Evolutionary conservation across 495 filamentous ascomycete genomes (phyloP).

Genomic region (Neurospora sp.): DNA sequence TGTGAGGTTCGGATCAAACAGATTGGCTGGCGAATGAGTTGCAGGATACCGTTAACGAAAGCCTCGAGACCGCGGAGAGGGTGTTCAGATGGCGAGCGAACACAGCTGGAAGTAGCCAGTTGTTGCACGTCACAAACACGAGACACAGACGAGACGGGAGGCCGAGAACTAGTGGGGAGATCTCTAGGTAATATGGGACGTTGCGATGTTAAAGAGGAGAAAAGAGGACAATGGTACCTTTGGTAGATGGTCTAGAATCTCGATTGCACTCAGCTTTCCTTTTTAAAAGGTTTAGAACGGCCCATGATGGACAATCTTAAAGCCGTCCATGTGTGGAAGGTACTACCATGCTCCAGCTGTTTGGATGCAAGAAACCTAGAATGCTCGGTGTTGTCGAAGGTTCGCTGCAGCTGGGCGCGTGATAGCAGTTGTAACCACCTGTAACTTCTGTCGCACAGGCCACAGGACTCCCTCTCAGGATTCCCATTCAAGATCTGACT

Average conservation of each 20-base stretch:
- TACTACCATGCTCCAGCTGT: background rate
- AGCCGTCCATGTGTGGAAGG: background rate
- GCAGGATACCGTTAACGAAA: background rate
- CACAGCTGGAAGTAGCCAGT: constrained; percentile 1
- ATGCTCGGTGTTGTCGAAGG: background rate
- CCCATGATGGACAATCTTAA: background rate
- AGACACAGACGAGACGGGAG: background rate
- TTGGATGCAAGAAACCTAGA: background rate
- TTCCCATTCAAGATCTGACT: background rate
- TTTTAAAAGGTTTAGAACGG: background rate
- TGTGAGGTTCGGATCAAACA: background rate
- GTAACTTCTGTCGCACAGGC: background rate
- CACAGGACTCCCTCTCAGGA: background rate
- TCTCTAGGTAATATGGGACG: background rate
- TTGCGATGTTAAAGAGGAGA: background rate
- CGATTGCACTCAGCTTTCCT: background rate
- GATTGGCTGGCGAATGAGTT: background rate
- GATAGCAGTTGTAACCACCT: background rate
- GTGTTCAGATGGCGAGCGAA: background rate
- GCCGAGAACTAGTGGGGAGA: constrained; percentile 1
- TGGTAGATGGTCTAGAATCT: background rate
- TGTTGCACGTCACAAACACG: constrained; percentile 1
- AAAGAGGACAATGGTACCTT: background rate
- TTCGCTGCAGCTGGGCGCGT: background rate
- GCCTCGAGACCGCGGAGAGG: background rate